phyloP scores from a whole-genome alignment of 1,139 yeast species.

The Suhomyces wounanorum region DNA sequence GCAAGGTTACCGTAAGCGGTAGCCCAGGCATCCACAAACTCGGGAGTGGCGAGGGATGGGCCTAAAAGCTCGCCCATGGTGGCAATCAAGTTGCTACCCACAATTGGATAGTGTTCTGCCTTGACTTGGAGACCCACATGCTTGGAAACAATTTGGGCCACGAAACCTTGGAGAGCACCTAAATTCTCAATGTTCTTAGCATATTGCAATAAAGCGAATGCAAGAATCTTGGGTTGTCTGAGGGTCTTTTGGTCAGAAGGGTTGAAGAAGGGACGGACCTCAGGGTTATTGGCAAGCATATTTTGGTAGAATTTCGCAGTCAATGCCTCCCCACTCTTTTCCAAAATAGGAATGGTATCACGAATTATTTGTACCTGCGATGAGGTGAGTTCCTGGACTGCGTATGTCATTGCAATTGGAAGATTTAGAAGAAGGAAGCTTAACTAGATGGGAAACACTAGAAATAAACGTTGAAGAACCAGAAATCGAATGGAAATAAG shows the following conservation, averaged over 20 bases:
- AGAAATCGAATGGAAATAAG: too few relatives aligned
- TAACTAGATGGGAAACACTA: neutral
- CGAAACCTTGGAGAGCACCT: conserved; percentile 54
- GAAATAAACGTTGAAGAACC: too few relatives aligned
- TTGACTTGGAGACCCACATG: conserved; percentile 64
- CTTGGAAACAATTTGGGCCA: conserved; percentile 61
- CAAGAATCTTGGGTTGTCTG: conserved; percentile 66
- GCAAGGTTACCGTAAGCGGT: conserved; percentile 68
- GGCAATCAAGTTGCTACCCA: conserved; percentile 55
- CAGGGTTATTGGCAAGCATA: conserved; percentile 57
- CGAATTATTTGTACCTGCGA: conserved; percentile 45
- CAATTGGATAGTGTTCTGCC: conserved; percentile 67
- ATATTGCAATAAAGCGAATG: conserved; percentile 61
- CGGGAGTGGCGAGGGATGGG: conserved; percentile 54
- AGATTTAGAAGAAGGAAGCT: neutral
- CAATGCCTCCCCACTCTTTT: conserved; percentile 55
- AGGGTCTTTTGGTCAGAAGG: conserved; percentile 56
- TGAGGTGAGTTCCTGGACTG: conserved; percentile 27
- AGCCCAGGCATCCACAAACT: conserved; percentile 64
- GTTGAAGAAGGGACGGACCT: conserved; percentile 61
- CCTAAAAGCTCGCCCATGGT: conserved; percentile 62
- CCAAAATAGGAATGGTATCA: conserved; percentile 61
- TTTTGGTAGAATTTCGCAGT: conserved; percentile 56
- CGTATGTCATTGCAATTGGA: conserved; percentile 11
- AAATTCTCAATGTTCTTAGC: conserved; percentile 66